Base-by-base conservation (phyloP, 2,329 filamentous ascomycete species). In the Colletotrichum sidae region DNA sequence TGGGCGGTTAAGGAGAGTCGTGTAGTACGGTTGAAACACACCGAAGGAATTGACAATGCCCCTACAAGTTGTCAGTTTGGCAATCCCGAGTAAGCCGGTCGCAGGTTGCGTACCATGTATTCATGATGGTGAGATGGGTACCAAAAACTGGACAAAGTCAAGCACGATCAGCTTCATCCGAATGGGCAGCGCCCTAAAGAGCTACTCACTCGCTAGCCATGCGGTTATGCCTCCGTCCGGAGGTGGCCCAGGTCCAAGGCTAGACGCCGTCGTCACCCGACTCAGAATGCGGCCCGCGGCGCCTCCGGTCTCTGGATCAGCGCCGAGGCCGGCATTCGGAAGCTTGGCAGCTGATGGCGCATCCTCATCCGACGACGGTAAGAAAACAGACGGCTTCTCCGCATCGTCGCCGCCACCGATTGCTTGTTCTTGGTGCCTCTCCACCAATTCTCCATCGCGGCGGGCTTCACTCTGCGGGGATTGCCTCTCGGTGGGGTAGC, bases 11-110 rank as follows among this genome's bases (percentile, higher is more conserved):
- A 84, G 77, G 6, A 73, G 65, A 5, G 75, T 71, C 5, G 73
- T 76, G 72, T 87, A 87, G 75, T 87, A 86, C 0, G 81, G 74
- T 65, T 88, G 83, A 69, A 86, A 88, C 5, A 82, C 75, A n/a
- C 85, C 84, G 64, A 86, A 88, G 1, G 83, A 85, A 73, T 83
- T 85, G 69, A 85, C 80, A 69, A 83, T 80, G 39, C 85, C 85
- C 83, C 78, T 78, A 54, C 0, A 2, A 33, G 9, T 35, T 50
- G 55, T 60, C 17, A 61, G 45, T 55, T 39, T n/a, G 39, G 25
- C 25, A 25, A 5, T 5, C 25, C 25, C 17, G 15, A 45, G 17
- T 13, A 25, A 17, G 13, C 8, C 6, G 34, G 2, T 4, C 12
- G 6, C 6, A 11, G n/a, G 45, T 72, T 38, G 25, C 25, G 4